Percentiles rank a stretch among this genome's conserved stretches.
Evolutionary conservation across 257 asterid species (phyloP).

Genomic region (Coffea eugenioides): DNA sequence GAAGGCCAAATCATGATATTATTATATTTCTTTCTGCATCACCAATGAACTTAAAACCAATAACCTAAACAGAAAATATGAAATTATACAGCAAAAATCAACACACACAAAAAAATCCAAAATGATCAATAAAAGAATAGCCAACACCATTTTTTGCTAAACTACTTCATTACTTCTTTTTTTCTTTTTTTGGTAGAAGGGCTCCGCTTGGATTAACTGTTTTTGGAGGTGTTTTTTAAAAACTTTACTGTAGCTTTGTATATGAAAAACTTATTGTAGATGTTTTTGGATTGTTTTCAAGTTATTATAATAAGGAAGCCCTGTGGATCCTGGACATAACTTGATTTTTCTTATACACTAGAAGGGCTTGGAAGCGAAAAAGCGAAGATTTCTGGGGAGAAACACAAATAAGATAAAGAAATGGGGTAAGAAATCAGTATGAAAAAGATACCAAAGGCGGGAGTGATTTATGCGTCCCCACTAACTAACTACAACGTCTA

Average conservation of each 20-base stretch:
- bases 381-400: no score
- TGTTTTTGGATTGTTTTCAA: no score
- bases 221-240: no score
- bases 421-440: conserved; percentile 17
- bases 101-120: neutral
- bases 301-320: no score
- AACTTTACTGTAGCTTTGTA: no score
- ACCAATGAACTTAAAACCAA: neutral
- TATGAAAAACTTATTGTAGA: no score
- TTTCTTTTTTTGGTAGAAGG: no score
- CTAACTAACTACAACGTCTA: conserved; percentile 36
- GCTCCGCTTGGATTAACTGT: no score
- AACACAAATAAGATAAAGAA: conserved; percentile 11
- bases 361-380: neutral
- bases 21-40: neutral
- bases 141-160: no score
- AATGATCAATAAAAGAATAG: neutral
- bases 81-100: neutral
- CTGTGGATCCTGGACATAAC: no score
- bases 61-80: neutral
- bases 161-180: no score
- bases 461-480: conserved; percentile 81
- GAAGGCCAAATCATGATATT: neutral
- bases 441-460: conserved; percentile 35
- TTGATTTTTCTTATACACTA: no score